Evolutionary conservation across 306 rosid genomes (phyloP).

Genomic region (Cicer yamashitae): DNA sequence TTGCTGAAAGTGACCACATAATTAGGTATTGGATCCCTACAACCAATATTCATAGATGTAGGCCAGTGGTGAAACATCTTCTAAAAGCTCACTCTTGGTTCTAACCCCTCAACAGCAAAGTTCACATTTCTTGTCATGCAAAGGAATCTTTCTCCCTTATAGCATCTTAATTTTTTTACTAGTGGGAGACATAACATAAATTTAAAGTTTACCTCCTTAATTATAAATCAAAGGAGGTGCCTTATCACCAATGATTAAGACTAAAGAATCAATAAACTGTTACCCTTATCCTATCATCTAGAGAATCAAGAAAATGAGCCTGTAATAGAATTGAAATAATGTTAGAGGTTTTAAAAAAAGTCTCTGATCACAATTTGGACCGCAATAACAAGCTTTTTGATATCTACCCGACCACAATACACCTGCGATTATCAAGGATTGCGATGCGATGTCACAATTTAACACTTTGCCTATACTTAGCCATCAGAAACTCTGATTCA

Average conservation of each 20-base stretch:
- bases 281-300: background rate
- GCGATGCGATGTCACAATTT: background rate
- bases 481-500: slow-evolving; percentile 16
- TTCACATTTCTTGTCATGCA: slow-evolving; percentile 14
- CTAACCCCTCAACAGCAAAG: background rate
- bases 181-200: slow-evolving; percentile 36
- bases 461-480: background rate
- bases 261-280: background rate
- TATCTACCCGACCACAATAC: background rate
- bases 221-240: background rate
- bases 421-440: background rate
- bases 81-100: background rate
- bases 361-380: background rate
- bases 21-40: slow-evolving; percentile 5
- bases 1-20: slow-evolving; percentile 9
- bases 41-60: background rate
- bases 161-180: slow-evolving; percentile 28
- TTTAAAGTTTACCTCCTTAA: slow-evolving; percentile 9
- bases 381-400: background rate
- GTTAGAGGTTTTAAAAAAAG: background rate
- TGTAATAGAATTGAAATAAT: background rate
- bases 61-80: background rate
- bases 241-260: background rate
- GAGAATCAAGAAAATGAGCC: background rate
- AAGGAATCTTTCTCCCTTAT: slow-evolving; percentile 21